Evolutionary conservation across 2,329 filamentous ascomycete species (phyloP).

Genomic region (Trichoderma pleuroti): DNA sequence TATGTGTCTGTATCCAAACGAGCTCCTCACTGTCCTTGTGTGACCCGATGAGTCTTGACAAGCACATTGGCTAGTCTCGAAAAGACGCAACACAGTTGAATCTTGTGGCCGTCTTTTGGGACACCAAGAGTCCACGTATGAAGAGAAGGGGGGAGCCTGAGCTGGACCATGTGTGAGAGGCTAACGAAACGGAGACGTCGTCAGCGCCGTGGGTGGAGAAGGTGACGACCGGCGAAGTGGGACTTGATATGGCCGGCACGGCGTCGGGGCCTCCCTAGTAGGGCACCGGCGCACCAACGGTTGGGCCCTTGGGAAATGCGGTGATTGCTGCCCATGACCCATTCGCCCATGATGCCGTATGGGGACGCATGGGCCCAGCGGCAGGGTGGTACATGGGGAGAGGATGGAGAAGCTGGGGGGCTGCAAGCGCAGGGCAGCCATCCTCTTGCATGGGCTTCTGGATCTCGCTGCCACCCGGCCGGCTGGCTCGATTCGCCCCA

Average conservation of each 20-base stretch:
- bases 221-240: conserved; percentile 15
- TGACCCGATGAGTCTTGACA: background rate
- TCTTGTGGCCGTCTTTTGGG: background rate
- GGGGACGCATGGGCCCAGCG: conserved; percentile 1
- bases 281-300: conserved; percentile 2
- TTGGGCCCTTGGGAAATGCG: background rate
- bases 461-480: conserved; percentile 2
- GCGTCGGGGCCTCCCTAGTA: background rate
- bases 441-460: conserved; percentile 4
- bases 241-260: conserved; percentile 15
- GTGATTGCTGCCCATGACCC: conserved; percentile 1
- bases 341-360: background rate
- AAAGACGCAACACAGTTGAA: background rate
- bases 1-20: background rate
- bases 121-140: background rate
- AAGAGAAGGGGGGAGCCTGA: background rate
- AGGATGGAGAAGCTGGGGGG: conserved; percentile 5
- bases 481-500: conserved; percentile 7
- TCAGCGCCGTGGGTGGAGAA: conserved; percentile 13
- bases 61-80: background rate
- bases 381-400: conserved; percentile 5
- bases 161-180: background rate
- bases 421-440: background rate
- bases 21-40: background rate
- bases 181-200: conserved; percentile 11